Base-by-base conservation (phyloP, 768 basidiomycete species). In the Pulveroboletus sp. region DNA sequence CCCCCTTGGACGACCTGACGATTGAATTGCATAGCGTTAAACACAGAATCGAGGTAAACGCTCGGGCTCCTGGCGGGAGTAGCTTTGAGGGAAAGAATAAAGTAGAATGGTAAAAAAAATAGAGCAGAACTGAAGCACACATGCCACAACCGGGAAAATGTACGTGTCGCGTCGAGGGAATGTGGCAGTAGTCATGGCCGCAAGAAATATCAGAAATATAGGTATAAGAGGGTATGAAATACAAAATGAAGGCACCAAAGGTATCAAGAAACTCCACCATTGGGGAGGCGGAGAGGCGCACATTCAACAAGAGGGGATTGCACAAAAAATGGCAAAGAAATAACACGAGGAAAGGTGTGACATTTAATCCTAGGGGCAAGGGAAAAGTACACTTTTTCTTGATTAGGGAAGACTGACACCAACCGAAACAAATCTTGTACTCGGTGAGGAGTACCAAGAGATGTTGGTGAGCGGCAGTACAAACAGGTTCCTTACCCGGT, bases 1-100 rank as follows among this genome's bases (percentile, higher is more conserved):
- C 21, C 21, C 21, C 4, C 21, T 28, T 6, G n/a, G 10, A 32
- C 27, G 24, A 43, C 35, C 27, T 27, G 38, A 42, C 47, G 37
- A 45, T 39, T 46, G 44, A 47, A 41, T 38, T 55, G 32, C 15
- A 17, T 4, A 21, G 43, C 11, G 33, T 36, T 56, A 18, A 33
- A 40, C 28, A 18, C 32, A 31, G 35, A 47, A 46, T 37, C 46
- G 50, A 61, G 38, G 37, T n/a, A 46, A 52, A 53, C 46, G 43
- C 56, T 62, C 60, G 26, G 58, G 57, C 60, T 53, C 60, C 53
- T 27, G 60, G 60, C 60, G 41, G 38, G 52, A 45, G 51, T 35
- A 41, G 9, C 39, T 32, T 14, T 24, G 21, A n/a, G 5, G 28
- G 4, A 31, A 36, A 35, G 27, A 38, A 14, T 8, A 35, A 44